A percentile compares a stretch with the other conserved stretches of the same genome.
phyloP scores from a whole-genome alignment of 768 basidiomycete species.

The Psilocybe subaeruginosa region DNA sequence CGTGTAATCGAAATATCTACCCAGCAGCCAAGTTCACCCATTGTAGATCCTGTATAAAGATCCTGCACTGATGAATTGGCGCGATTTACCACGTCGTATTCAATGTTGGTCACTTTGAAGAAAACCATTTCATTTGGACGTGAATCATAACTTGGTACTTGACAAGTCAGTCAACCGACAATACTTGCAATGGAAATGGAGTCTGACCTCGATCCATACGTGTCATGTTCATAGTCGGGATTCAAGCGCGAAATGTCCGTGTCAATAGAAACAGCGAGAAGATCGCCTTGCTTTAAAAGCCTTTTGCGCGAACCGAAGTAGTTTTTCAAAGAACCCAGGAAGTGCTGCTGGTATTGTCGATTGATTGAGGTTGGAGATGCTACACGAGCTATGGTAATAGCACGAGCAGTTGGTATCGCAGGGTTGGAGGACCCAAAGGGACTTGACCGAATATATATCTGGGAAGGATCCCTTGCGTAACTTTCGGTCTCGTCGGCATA shows the following conservation, averaged over 20 bases:
- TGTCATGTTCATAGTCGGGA: constrained; percentile 24
- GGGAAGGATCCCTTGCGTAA: constrained; percentile 13
- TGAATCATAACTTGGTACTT: constrained; percentile 18
- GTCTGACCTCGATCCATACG: constrained; percentile 25
- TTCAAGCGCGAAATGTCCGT: constrained; percentile 40
- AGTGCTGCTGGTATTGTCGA: constrained; percentile 62
- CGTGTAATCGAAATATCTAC: constrained; percentile 75
- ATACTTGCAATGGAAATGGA: neutral
- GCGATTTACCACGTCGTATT: constrained; percentile 56
- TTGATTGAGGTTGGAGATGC: constrained; percentile 73
- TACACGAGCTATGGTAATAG: constrained; percentile 79
- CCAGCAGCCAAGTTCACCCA: constrained; percentile 84
- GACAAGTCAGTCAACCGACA: neutral
- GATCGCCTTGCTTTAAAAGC: constrained; percentile 73
- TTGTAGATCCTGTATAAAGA: constrained; percentile 54
- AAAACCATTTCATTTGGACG: constrained; percentile 58
- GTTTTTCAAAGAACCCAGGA: constrained; percentile 60
- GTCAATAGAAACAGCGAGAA: constrained; percentile 68
- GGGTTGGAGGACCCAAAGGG: constrained; percentile 65
- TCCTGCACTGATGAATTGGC: constrained; percentile 36
- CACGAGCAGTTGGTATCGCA: constrained; percentile 66
- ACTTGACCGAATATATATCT: constrained; percentile 48
- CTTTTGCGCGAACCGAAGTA: constrained; percentile 60
- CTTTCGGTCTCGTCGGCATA: constrained; percentile 30
- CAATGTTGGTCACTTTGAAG: constrained; percentile 80